Base-by-base conservation (phyloP, 768 basidiomycete species). In the Amanita subjunquillea region DNA sequence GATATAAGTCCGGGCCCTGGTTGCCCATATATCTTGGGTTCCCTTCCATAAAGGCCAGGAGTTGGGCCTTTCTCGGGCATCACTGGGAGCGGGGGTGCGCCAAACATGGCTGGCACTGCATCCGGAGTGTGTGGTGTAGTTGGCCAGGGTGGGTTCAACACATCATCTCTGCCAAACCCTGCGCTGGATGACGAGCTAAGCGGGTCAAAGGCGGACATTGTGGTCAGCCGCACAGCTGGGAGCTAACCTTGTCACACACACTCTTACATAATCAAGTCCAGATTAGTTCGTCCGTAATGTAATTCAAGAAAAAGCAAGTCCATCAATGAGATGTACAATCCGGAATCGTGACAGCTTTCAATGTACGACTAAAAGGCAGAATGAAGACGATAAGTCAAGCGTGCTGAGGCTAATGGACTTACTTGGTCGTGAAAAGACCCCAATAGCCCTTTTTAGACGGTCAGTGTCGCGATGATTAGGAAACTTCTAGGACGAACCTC, bases 11-110 rank as follows among this genome's bases (percentile, higher is more conserved):
- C 90, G 39, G 83, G 78, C 48, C 87, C 86, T 0, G 89, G 88
- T 63, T 87, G 86, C 3, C 90, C 90, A 57, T 92, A 92, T 55
- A 92, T 89, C 66, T 85, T 85, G 0, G 90, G 86, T 59, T 87
- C 85, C 62, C 79, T 84, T 47, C 87, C 87, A 56, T 85, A 90
- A 7, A 80, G 64, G 13, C 83, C 82, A 22, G 74, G 72, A 7
- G 76, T 53, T 23, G 78, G 77, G 3, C 75, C 73, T 57, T 74
- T 77, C 56, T 78, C 77, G 0, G 77, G 73, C 8, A 76, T 72
- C 49, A 74, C 68, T 30, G 77, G 71, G 13, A 69, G 65, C 17
- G 83, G 73, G 7, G 82, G 71, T 17, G 85, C 77, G 49, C 79
- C 79, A 58, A 78, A 80, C 48, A 88, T 75, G 65, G 83, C 80